Evolutionary conservation across 805 yeast genomes (phyloP).

Genomic region (Teunomyces barrocoloradensis): DNA sequence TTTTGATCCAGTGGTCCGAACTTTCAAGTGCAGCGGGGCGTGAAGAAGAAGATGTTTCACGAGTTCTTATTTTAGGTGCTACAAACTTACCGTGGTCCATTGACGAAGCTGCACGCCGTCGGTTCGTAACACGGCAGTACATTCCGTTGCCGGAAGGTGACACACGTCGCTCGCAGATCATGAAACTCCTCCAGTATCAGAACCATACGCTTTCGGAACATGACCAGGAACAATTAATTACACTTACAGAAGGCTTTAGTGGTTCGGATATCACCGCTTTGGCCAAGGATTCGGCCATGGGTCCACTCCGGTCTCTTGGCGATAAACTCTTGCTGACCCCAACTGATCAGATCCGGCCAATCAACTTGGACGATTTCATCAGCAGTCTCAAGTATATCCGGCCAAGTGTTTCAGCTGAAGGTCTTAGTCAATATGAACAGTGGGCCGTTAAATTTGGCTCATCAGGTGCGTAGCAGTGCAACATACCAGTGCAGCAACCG

Average conservation of each 20-base stretch:
- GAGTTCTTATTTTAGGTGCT: slow-evolving; percentile 91
- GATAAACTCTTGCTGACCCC: slow-evolving; percentile 70
- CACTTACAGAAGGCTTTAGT: slow-evolving; percentile 78
- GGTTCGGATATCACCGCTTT: slow-evolving; percentile 91
- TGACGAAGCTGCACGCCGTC: slow-evolving; percentile 93
- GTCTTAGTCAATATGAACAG: slow-evolving; percentile 73
- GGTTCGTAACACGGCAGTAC: slow-evolving; percentile 88
- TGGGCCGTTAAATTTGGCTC: slow-evolving; percentile 90
- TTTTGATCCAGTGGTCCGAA: slow-evolving; percentile 92
- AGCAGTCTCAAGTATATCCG: slow-evolving; percentile 75
- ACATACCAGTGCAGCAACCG: background rate
- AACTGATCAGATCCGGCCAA: slow-evolving; percentile 75
- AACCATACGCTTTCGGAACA: slow-evolving; percentile 62
- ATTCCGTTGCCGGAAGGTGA: slow-evolving; percentile 91
- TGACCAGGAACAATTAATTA: slow-evolving; percentile 60
- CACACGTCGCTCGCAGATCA: slow-evolving; percentile 71
- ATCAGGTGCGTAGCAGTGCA: slow-evolving; percentile 59
- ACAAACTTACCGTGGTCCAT: slow-evolving; percentile 96
- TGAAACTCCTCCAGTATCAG: slow-evolving; percentile 66
- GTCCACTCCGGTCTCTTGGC: slow-evolving; percentile 87
- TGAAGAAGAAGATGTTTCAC: slow-evolving; percentile 41
- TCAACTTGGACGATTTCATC: slow-evolving; percentile 68
- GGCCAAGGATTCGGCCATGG: slow-evolving; percentile 98
- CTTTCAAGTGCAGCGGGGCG: slow-evolving; percentile 75
- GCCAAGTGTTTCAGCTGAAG: slow-evolving; percentile 85